Conservation (phyloP, 148 eudicot genomes). For the Fagopyrum tataricum region DNA sequence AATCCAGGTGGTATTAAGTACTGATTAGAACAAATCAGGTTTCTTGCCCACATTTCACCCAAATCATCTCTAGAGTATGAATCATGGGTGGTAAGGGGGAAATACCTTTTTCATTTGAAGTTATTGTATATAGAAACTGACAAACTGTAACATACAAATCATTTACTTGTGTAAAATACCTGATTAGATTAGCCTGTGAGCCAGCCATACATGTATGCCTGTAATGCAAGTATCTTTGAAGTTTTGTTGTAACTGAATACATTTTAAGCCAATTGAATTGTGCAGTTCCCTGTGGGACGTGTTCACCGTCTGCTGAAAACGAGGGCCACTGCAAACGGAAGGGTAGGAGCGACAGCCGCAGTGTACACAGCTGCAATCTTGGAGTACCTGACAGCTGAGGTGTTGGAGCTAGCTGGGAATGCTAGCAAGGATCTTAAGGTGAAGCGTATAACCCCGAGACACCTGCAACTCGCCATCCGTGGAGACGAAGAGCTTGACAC, state of each 20-base stretch:
- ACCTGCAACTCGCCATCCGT: constrained; percentile 56
- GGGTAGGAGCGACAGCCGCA: constrained; percentile 60
- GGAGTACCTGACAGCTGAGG: constrained; percentile 62
- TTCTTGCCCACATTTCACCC: no score
- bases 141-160: no score
- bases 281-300: constrained; percentile 62
- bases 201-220: no score
- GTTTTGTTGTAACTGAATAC: not conserved
- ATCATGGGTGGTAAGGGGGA: no score
- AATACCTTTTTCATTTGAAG: no score
- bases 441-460: constrained; percentile 60
- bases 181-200: no score
- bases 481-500: constrained; percentile 70
- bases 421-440: constrained; percentile 67
- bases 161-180: no score
- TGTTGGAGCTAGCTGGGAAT: constrained; percentile 54
- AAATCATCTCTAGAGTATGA: no score
- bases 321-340: constrained; percentile 44
- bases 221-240: no score
- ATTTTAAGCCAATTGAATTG: not conserved
- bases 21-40: not conserved
- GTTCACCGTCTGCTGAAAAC: constrained; percentile 52
- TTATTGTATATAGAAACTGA: no score
- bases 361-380: constrained; percentile 57
- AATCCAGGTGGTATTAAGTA: not conserved